Evolutionary conservation across 129 eudicot species (phyloP), one percentile per base, ranked within the genome.

Genomic region (Mikania micrantha): DNA sequence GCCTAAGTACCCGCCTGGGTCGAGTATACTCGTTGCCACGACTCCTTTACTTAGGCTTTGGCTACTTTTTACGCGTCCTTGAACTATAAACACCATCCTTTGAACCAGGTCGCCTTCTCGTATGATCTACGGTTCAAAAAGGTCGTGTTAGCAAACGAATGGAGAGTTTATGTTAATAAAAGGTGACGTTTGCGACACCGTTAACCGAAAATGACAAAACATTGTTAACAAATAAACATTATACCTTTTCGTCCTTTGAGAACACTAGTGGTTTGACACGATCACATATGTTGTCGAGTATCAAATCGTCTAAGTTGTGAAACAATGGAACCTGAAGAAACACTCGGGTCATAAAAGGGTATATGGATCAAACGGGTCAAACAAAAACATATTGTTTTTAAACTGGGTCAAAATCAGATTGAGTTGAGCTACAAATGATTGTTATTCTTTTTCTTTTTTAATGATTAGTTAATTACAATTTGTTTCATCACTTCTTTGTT

Each of bases 71-170:
- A 93, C 87, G 9, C 81, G 82, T 2, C 98, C 98, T 25, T 73
- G 83, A 53, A 93, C 90, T 7, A 88, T 84, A 85, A 93, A 93
- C 76, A 93, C 92, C 61, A 93, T 84, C 49, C 98, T 44, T 54
- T 81, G 92, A 52, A 93, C 95, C 0, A 95, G 96, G 42, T 93
- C 98, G 3, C 98, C 98, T 82, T 93, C 98, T 69, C 98, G 77
- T 73, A 89, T 80, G 50, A 93, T 84, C 98, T 93, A 77, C 39
- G 21, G 31, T 40, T 21, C 52, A 27, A 35, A 61, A 74, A 45
- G 44, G 52, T 11, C 28, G 28, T 44, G 57, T 57, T 5, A 50
- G 32, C 56, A 32, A 49, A 67, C 25, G 4, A 5, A 66, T 13
- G 2, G 5, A 7, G 29, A 28, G 1, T 40, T 24, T 28, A 0